Evolutionary conservation across 768 basidiomycete species (phyloP).

Genomic region (Psilocybe cubensis): DNA sequence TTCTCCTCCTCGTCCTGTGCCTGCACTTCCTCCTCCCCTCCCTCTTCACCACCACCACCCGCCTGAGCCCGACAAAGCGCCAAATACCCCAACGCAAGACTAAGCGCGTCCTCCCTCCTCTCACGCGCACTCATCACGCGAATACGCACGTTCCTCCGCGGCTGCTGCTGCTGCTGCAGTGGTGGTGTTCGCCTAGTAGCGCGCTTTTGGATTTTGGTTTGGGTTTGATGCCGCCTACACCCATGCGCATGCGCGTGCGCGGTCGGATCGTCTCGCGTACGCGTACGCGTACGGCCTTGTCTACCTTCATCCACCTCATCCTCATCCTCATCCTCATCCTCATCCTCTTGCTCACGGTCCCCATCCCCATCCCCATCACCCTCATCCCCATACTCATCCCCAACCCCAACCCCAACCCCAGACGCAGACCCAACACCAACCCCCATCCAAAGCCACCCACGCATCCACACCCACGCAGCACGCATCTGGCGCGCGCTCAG

Average conservation of each 20-base stretch:
- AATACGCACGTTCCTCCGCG: not conserved
- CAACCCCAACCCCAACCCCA: not conserved
- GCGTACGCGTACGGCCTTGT: not conserved
- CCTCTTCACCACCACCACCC: not conserved
- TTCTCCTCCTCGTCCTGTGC: not conserved
- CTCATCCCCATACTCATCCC: not conserved
- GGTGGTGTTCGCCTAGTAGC: not conserved
- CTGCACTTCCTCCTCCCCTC: not conserved
- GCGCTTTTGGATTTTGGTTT: no score
- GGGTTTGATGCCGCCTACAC: no score
- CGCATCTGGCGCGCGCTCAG: not conserved
- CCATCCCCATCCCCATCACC: not conserved
- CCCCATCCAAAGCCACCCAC: not conserved
- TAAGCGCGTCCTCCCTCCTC: conserved; percentile 14
- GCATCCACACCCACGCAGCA: conserved; percentile 2
- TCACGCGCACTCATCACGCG: conserved; percentile 9
- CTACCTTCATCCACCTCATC: not conserved
- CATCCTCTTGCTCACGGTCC: not conserved
- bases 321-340: not conserved
- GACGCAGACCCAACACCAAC: not conserved
- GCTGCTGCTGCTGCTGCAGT: not conserved
- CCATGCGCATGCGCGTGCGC: no score
- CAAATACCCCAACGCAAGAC: conserved; percentile 7
- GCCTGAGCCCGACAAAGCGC: not conserved
- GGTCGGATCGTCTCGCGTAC: no score